phyloP scores from a whole-genome alignment of 176 grass and related monocot species.

The Lolium rigidum region DNA sequence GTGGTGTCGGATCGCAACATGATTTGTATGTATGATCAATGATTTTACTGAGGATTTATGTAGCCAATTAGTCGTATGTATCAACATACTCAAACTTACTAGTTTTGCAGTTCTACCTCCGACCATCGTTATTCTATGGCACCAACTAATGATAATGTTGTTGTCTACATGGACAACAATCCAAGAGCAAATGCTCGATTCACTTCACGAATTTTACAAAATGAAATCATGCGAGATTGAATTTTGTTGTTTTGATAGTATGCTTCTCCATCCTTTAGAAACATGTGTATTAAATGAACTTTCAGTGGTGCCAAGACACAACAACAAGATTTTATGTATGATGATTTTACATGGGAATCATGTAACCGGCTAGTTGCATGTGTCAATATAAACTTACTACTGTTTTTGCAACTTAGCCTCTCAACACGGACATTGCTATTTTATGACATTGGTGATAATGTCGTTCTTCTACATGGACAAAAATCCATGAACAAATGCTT shows the following conservation, averaged over 20 bases:
- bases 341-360: not conserved
- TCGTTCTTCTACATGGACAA: not conserved
- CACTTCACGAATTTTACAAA: not conserved
- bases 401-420: not conserved
- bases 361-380: too few species aligned
- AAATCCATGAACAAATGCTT: not conserved
- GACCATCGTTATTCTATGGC: not conserved
- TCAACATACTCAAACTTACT: not conserved
- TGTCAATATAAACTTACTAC: not conserved
- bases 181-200: not conserved
- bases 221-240: too few species aligned
- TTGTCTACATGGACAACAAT: not conserved
- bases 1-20: not conserved
- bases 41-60: not conserved
- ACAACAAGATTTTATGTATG: not conserved
- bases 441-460: not conserved
- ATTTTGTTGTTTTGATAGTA: not conserved
- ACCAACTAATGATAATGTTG: not conserved
- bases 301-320: fast-evolving
- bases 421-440: not conserved
- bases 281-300: not conserved
- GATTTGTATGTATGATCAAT: not conserved
- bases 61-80: too few species aligned
- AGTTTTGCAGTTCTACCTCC: not conserved
- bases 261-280: not conserved